Conservation (phyloP, 169 alveolate genomes). For the Cyclospora cayetanensis region DNA sequence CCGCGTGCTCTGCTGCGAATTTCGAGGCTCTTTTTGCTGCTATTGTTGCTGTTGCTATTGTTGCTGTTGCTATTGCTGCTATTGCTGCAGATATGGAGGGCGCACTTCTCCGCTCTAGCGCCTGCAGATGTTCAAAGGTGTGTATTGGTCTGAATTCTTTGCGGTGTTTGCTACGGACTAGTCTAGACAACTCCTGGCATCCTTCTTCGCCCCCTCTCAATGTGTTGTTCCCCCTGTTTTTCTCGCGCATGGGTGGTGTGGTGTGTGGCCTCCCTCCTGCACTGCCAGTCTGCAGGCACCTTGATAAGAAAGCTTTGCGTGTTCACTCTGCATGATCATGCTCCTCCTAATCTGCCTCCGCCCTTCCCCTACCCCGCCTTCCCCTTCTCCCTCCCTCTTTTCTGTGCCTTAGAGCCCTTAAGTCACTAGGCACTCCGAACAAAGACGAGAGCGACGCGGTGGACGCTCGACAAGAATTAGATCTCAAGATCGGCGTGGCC, state of each 20-base stretch:
- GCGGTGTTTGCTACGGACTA: not conserved
- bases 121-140: constrained; percentile 85
- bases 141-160: not conserved
- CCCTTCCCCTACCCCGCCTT: not conserved
- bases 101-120: constrained; percentile 98
- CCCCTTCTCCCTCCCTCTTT: not conserved
- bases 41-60: not conserved
- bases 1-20: not conserved
- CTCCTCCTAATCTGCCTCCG: too few species aligned
- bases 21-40: not conserved
- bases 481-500: constrained; percentile 91
- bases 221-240: not conserved
- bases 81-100: constrained; percentile 86
- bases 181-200: not conserved
- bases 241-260: not conserved
- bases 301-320: not conserved
- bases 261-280: too few species aligned
- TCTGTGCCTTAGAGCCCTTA: constrained; percentile 90
- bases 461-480: constrained; percentile 98
- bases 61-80: not conserved
- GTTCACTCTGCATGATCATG: too few species aligned
- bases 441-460: constrained; percentile 94
- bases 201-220: not conserved
- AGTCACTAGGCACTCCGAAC: constrained; percentile 91
- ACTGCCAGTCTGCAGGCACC: not conserved